Evolutionary conservation across 1,139 yeast species (phyloP).

Genomic region (Candida freyschussii): DNA sequence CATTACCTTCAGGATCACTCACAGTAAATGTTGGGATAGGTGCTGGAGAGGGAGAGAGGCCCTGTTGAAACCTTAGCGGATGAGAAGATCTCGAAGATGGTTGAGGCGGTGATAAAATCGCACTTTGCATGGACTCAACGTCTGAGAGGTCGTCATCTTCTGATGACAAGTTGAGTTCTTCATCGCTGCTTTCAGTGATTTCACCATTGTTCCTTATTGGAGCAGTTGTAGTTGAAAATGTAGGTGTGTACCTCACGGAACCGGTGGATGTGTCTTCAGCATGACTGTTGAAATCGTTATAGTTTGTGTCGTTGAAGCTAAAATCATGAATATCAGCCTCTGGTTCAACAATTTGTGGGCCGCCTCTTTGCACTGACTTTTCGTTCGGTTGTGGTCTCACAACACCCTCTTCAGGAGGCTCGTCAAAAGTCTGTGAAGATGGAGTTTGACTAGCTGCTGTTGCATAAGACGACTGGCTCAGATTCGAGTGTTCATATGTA

Average conservation of each 20-base stretch:
- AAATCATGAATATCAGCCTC: constrained; percentile 1
- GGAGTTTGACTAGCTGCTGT: too few relatives aligned
- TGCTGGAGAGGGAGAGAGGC: neutral
- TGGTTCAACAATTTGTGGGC: neutral
- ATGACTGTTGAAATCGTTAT: neutral
- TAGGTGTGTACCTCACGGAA: constrained; percentile 5
- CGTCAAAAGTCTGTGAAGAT: too few relatives aligned
- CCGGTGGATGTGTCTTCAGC: constrained; percentile 1
- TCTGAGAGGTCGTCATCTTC: constrained; percentile 6
- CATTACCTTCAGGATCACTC: constrained; percentile 13
- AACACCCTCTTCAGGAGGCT: too few relatives aligned
- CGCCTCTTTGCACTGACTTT: too few relatives aligned
- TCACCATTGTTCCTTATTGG: neutral
- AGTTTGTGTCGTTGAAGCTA: constrained; percentile 1
- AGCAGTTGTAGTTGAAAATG: neutral
- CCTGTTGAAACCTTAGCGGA: too few relatives aligned
- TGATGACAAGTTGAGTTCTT: constrained; percentile 14
- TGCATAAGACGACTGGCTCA: too few relatives aligned
- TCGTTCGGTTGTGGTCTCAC: too few relatives aligned
- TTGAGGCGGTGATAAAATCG: constrained; percentile 17
- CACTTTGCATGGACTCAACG: constrained; percentile 18
- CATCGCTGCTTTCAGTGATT: constrained; percentile 6
- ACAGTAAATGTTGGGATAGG: constrained; percentile 14
- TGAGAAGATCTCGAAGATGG: constrained; percentile 7
- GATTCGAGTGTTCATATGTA: too few relatives aligned